phyloP scores from a whole-genome alignment of 192 early-diverging fungal species.

The Backusella circina region DNA sequence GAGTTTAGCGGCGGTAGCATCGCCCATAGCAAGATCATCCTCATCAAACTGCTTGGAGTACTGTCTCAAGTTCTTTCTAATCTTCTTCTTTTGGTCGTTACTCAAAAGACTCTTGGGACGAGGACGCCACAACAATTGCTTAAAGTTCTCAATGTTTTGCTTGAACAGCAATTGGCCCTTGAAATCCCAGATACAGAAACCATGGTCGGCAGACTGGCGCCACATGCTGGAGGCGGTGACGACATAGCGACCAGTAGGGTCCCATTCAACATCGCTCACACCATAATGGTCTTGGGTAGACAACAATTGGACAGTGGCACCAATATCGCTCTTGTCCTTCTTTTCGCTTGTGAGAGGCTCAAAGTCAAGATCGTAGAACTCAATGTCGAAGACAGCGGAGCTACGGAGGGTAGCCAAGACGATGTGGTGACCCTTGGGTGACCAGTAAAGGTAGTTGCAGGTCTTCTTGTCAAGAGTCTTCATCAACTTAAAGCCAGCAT shows the following conservation, averaged over 20 bases:
- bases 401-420: slow-evolving; percentile 83
- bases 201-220: slow-evolving; percentile 82
- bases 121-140: slow-evolving; percentile 96
- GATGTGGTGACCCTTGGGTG: slow-evolving; percentile 91
- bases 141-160: slow-evolving; percentile 75
- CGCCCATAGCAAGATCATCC: slow-evolving; percentile 73
- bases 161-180: slow-evolving; percentile 78
- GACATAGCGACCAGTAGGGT: slow-evolving; percentile 96
- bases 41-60: slow-evolving; percentile 89
- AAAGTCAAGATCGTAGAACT: slow-evolving; percentile 93
- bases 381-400: slow-evolving; percentile 71
- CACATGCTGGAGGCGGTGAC: slow-evolving; percentile 81
- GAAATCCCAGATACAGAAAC: slow-evolving; percentile 90
- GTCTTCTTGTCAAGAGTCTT: slow-evolving; percentile 81
- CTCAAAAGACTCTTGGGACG: slow-evolving; percentile 81
- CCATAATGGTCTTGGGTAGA: slow-evolving; percentile 87
- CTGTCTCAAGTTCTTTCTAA: slow-evolving; percentile 89
- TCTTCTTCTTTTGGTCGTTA: slow-evolving; percentile 76
- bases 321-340: slow-evolving; percentile 51
- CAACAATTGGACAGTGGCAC: slow-evolving; percentile 61
- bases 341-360: slow-evolving; percentile 40
- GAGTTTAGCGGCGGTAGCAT: slow-evolving; percentile 69
- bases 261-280: slow-evolving; percentile 97
- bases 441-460: slow-evolving; percentile 86
- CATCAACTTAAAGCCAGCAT: slow-evolving; percentile 75